These are phyloP conservation scores for Ophiostoma triangulosporum DNA, from an alignment of 2,329 filamentous ascomycete species.

Conservation along the genomic window DNA sequence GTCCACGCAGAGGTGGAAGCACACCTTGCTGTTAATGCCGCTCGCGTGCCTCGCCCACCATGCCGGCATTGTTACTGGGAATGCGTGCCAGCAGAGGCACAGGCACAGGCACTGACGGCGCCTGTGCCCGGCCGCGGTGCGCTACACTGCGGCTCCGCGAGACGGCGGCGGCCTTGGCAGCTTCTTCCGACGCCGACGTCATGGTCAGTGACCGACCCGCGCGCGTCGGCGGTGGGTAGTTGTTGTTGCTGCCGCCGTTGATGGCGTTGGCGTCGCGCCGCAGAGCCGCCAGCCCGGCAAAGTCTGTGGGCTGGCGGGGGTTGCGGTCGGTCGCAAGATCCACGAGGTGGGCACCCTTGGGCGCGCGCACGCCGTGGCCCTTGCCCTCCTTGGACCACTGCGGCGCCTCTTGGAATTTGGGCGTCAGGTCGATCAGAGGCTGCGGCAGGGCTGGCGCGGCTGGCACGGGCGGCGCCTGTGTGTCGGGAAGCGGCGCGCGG, in stretches of 20 bases:
- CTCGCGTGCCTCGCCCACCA: neutral
- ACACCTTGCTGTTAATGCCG: neutral
- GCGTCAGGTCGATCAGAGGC: constrained; percentile 56
- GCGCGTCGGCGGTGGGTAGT: neutral
- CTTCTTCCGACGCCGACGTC: constrained; percentile 10
- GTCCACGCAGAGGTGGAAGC: no score
- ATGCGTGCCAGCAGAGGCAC: constrained; percentile 8
- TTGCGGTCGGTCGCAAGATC: constrained; percentile 27
- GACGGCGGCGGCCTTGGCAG: constrained; percentile 6
- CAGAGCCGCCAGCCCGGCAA: neutral
- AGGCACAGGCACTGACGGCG: constrained; percentile 6
- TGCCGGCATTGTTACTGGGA: neutral
- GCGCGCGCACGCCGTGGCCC: constrained; percentile 32
- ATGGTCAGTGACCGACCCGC: constrained; percentile 10
- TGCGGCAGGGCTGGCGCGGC: constrained; percentile 39
- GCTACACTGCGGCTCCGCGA: constrained; percentile 6
- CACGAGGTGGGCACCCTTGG: constrained; percentile 30
- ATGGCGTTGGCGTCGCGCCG: neutral
- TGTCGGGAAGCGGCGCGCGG: neutral
- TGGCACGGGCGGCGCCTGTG: constrained; percentile 17
- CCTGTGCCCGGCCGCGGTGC: neutral
- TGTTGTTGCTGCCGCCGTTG: neutral
- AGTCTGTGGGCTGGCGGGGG: neutral
- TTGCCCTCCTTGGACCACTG: constrained; percentile 40
- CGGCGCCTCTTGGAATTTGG: constrained; percentile 49